Evolutionary conservation across 768 basidiomycete genomes (phyloP), one percentile per base, ranked within the genome.

Genomic region (Rhizopogon sp.): DNA sequence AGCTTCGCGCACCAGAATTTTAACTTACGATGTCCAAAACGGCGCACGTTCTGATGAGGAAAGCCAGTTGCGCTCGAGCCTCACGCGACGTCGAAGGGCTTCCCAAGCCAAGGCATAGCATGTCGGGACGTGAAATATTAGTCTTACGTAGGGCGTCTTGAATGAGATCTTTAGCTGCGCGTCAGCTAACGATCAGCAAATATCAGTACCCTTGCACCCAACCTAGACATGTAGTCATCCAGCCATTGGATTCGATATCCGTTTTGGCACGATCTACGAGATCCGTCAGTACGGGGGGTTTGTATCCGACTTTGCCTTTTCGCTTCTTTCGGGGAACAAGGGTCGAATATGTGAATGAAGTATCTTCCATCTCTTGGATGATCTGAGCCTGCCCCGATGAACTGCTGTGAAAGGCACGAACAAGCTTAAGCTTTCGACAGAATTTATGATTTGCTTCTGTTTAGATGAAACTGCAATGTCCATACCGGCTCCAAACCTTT

Each of bases 91-190:
- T 64, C 16, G 76, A 72, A n/a, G 88, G 88, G 66, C 85, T 87
- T 49, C 88, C 88, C 29, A 91, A 73, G 10, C 88, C 88, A 13
- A 91, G 79, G 66, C 88, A 90, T 41, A 91, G 64, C 44, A 87
- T 72, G 33, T 66, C 46, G 54, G 55, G 71, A 57, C 47, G 56
- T 56, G 45, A 70, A 57, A 49, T 25, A 37, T 25, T 22, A 37
- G 60, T 60, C 20, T 56, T 55, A 25, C 50, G 58, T 25, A 80
- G 51, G 37, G 71, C 72, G 35, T 70, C 66, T 39, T 66, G 61
- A 41, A 79, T 45, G 17, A 49, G 20, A 25, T 35, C 47, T 49
- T 7, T 1, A 25, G 25, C 1, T 33, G 39, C 6, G 14, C 16
- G n/a, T 8, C n/a, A n/a, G 47, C 5, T 16, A 22, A 22, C 37